These are phyloP conservation scores for Ampelomyces quisqualis DNA, from an alignment of 2,329 filamentous ascomycete species.

Conservation along the genomic window DNA sequence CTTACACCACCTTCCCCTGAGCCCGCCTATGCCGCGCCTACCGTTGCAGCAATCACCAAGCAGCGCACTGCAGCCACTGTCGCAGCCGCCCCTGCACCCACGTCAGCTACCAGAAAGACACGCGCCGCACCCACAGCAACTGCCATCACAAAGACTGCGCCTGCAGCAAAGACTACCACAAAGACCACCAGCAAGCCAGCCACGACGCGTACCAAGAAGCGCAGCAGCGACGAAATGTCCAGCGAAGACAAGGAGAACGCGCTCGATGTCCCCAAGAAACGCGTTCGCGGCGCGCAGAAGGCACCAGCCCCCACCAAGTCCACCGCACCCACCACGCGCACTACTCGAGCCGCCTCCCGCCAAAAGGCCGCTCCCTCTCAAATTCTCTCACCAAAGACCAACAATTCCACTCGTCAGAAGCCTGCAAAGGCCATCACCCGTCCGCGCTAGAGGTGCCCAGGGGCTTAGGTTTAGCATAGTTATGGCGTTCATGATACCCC, in stretches of 20 bases:
- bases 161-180: conserved; percentile 11
- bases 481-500: conserved; percentile 8
- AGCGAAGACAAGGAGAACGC: conserved; percentile 36
- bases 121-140: conserved; percentile 8
- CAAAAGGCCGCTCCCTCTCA: conserved; percentile 18
- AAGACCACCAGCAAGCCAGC: conserved; percentile 5
- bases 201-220: conserved; percentile 24
- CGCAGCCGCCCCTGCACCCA: conserved; percentile 16
- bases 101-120: conserved; percentile 7
- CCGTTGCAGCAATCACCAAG: too few relatives aligned
- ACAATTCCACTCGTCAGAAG: conserved; percentile 19
- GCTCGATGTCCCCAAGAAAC: conserved; percentile 25
- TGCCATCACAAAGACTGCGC: conserved; percentile 9
- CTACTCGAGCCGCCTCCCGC: conserved; percentile 28
- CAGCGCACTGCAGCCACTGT: conserved; percentile 15
- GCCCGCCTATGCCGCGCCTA: too few relatives aligned
- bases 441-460: conserved; percentile 22
- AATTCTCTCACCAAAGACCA: conserved; percentile 28
- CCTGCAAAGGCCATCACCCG: conserved; percentile 20
- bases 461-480: conserved; percentile 7
- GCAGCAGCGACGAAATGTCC: conserved; percentile 29
- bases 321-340: conserved; percentile 12
- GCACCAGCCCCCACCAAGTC: conserved; percentile 9
- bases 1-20: conserved; percentile 46
- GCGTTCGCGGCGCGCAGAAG: conserved; percentile 11